Base-by-base conservation (phyloP, 2,329 filamentous ascomycete genomes). In the Trichoderma lentiforme region DNA sequence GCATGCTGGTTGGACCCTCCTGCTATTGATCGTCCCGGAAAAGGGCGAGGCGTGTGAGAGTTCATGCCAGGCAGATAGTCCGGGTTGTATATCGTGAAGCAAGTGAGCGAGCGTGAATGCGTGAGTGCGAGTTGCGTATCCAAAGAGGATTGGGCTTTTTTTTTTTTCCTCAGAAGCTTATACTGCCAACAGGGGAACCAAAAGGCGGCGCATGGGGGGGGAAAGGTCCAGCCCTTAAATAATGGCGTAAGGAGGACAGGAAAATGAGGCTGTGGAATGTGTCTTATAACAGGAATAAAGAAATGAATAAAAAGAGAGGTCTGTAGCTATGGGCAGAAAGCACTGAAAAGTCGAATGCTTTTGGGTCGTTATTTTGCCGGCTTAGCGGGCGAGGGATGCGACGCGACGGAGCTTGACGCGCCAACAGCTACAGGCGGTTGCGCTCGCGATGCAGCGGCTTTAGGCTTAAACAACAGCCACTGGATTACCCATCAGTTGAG, bases 11-110 rank as follows among this genome's bases (percentile, higher is more conserved):
- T 75, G 15, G 80, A 77, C 11, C 76, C 77, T 24, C 76, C 78
- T 34, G 76, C 79, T 73, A 82, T 74, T 65, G 81, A 80, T 51
- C 82, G 80, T 63, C 77, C 74, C 11, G 80, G 77, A 73, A 82
- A 82, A 7, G 79, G 77, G 39, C 82, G 80, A 71, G 82, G 81
- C 60, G 82, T 83, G 75, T 83, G 82, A 32, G 80, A 73, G 73
- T 82, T 83, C 81, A 83, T 70, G 34, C 56, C 56, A 71, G 57
- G 62, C 66, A 28, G 39, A 28, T 24, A n/a, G 24, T 15, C 18
- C 8, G 24, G 65, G 24, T 26, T 32, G 47, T 57, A 30, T 30
- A 11, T 36, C 34, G 56, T 61, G 28, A 60, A 60, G 57, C 30
- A 43, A 24, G 58, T 21, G 39, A 34, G 39, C 32, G 57, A 61